Evolutionary conservation across 768 basidiomycete genomes (phyloP).

Genomic region (Saitozyma sp.): DNA sequence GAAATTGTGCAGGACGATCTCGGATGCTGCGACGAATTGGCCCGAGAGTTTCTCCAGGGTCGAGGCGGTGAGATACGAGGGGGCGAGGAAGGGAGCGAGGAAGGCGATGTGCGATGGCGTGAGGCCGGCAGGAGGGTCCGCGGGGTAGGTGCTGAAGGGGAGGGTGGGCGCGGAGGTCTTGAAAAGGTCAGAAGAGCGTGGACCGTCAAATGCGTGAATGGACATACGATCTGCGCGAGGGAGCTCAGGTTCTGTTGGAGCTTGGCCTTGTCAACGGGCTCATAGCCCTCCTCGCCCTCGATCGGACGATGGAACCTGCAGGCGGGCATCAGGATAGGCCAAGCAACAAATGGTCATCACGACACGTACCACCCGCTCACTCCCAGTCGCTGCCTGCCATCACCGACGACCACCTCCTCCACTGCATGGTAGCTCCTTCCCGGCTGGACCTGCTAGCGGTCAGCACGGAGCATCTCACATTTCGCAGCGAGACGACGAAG

Average conservation of each 20-base stretch:
- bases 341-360: background rate
- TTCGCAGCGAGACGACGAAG: too few relatives aligned
- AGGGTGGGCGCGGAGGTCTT: conserved; percentile 46
- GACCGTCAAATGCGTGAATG: background rate
- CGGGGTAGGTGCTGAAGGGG: conserved; percentile 55
- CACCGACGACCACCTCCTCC: conserved; percentile 89
- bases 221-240: conserved; percentile 84
- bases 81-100: conserved; percentile 81
- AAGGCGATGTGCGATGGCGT: conserved; percentile 64
- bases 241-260: conserved; percentile 67
- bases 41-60: conserved; percentile 76
- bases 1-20: conserved; percentile 84
- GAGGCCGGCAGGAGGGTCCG: conserved; percentile 42
- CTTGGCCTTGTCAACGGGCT: conserved; percentile 56
- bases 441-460: conserved; percentile 70
- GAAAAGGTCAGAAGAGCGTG: conserved; percentile 7
- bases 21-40: conserved; percentile 82
- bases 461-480: conserved; percentile 5
- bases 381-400: conserved; percentile 73
- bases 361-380: conserved; percentile 78
- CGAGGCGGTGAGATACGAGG: conserved; percentile 79
- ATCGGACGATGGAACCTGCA: conserved; percentile 78
- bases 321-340: background rate
- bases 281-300: conserved; percentile 85
- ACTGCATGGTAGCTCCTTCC: conserved; percentile 95